Base-by-base conservation (phyloP, 2,329 filamentous ascomycete species). In the Chalaropsis ovoidea region DNA sequence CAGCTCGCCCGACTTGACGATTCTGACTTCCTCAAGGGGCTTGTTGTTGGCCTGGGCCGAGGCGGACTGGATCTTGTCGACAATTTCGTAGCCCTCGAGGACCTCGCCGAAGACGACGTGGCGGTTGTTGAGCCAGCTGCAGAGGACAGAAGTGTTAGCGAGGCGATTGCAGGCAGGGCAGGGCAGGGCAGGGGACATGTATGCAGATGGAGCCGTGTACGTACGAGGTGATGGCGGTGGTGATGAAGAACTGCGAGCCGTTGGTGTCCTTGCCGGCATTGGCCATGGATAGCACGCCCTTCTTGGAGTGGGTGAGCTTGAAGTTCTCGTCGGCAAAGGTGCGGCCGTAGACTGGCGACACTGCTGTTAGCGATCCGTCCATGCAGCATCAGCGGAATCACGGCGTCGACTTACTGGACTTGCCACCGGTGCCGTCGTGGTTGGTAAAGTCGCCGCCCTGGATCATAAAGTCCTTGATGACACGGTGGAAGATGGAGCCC, bases 251-350 rank as follows among this genome's bases (percentile, higher is more conserved):
- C 75, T 94, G 89, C 67, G 87, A 90, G 74, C 89, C 89, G 75
- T 92, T 92, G 80, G 89, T 94, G 77, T 94, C 88, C 76, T 85
- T 83, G 76, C 89, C 89, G 68, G 88, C 84, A 78, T 92, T 92
- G 77, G 88, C 89, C 89, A 90, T 94, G 77, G 87, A 90, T 70
- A 94, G 80, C 63, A 90, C 79, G 72, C 89, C 89, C 77, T 86
- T 87, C 83, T 90, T 91, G 80, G 82, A 84, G 85, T 95, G 90
- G 83, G 91, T 92, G 74, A 93, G 82, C 86, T 94, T 93, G 83
- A 95, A 94, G 87, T 93, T 94, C 86, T 95, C 89, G 73, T 95
- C 89, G 70, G 84, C 77, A 79, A 94, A 94, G 78, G 89, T 89
- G 71, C 83, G 81, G 72, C 89, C 89, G 75, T 93, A 94, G 80